Percentiles rank a stretch among this genome's conserved stretches.
Conservation (phyloP, 352 stramenopile genomes). For the Chrysophaeum taylorii region DNA sequence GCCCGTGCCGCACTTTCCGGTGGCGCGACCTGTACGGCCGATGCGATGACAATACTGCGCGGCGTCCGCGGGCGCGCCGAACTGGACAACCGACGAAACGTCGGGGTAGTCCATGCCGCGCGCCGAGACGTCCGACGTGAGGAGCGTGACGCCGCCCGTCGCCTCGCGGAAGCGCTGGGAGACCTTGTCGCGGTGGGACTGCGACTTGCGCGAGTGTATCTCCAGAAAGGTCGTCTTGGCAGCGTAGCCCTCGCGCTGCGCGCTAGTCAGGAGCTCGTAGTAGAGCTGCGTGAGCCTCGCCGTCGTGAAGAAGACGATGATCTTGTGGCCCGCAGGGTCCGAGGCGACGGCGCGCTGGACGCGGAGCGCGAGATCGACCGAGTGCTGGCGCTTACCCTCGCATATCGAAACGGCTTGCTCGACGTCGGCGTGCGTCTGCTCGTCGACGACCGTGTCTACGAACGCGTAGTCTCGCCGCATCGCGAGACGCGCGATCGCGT, state of each 20-base stretch:
- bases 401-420: conserved; percentile 67
- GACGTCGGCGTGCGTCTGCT: conserved; percentile 75
- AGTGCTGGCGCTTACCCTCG: conserved; percentile 44
- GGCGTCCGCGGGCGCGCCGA: conserved; percentile 51
- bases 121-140: conserved; percentile 83
- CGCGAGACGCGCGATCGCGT: conserved; percentile 69
- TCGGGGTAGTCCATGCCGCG: conserved; percentile 88
- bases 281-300: conserved; percentile 71
- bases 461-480: conserved; percentile 68
- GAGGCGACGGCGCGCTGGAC: conserved; percentile 28
- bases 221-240: conserved; percentile 58
- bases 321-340: conserved; percentile 68
- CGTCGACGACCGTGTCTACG: conserved; percentile 73
- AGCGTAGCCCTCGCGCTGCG: conserved; percentile 81
- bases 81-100: conserved; percentile 60
- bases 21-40: conserved; percentile 74
- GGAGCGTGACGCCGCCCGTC: conserved; percentile 68
- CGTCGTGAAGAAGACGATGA: conserved; percentile 86
- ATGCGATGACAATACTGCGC: conserved; percentile 91
- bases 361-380: conserved; percentile 10
- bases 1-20: conserved; percentile 63
- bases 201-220: conserved; percentile 89
- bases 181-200: conserved; percentile 68
- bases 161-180: conserved; percentile 70
- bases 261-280: conserved; percentile 65